A percentile compares a stretch with the other conserved stretches of the same genome.
Conservation (phyloP, 352 stramenopile genomes). For the Thraustotheca clavata region DNA sequence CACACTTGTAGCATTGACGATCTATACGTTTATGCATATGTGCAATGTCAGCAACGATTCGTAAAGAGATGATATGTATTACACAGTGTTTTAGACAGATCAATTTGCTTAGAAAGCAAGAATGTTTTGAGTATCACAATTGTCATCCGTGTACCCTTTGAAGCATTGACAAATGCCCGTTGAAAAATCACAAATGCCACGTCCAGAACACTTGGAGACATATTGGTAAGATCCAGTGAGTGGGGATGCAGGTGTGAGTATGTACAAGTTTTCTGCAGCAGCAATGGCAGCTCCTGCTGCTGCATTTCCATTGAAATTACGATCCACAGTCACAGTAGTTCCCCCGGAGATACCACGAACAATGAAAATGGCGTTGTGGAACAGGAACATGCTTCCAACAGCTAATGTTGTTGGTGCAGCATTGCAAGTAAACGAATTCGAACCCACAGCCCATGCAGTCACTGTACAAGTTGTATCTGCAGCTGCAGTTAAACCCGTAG, state of each 20-base stretch:
- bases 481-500: not conserved
- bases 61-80: not conserved
- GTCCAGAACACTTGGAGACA: slow-evolving; percentile 60
- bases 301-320: slow-evolving; percentile 38
- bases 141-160: slow-evolving; percentile 85
- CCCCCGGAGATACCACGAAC: not conserved
- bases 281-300: slow-evolving; percentile 4
- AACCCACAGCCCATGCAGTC: not conserved
- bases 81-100: not conserved
- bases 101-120: slow-evolving; percentile 40
- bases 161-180: slow-evolving; percentile 80
- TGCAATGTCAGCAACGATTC: slow-evolving; percentile 66
- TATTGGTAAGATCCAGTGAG: slow-evolving; percentile 47
- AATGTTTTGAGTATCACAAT: slow-evolving; percentile 78
- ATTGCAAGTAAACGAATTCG: slow-evolving; percentile 2
- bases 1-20: slow-evolving; percentile 73
- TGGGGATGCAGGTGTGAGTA: slow-evolving; percentile 25
- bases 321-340: slow-evolving; percentile 27
- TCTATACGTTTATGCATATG: slow-evolving; percentile 83
- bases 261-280: slow-evolving; percentile 24
- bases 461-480: slow-evolving; percentile 1
- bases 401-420: not conserved
- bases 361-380: slow-evolving; percentile 11
- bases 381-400: slow-evolving; percentile 5
- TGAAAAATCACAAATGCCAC: slow-evolving; percentile 54